phyloP scores from a whole-genome alignment of 2,329 filamentous ascomycete genomes.

The Exutisphaerella laricina region DNA sequence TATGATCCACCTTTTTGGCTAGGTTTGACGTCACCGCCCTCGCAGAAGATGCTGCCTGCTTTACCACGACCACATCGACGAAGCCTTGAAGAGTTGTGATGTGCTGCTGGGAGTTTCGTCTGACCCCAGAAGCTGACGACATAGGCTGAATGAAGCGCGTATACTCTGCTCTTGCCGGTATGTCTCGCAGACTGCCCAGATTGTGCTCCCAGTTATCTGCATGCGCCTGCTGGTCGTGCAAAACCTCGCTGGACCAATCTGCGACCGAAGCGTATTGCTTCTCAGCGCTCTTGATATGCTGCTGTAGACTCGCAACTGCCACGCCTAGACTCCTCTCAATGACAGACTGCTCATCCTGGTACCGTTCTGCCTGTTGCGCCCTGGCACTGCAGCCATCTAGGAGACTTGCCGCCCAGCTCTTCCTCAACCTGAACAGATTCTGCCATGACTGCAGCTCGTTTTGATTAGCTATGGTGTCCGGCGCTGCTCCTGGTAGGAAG shows the following conservation, averaged over 20 bases:
- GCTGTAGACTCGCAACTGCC: constrained; percentile 77
- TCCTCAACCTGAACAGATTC: constrained; percentile 72
- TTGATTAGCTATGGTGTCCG: constrained; percentile 76
- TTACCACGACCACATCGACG: constrained; percentile 66
- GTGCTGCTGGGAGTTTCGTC: constrained; percentile 35
- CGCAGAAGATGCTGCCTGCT: constrained; percentile 64
- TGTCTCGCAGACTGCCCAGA: constrained; percentile 57
- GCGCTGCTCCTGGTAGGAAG: constrained; percentile 58
- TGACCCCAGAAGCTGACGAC: constrained; percentile 13
- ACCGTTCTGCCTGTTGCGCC: constrained; percentile 56
- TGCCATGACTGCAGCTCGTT: constrained; percentile 84
- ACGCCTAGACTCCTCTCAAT: constrained; percentile 77
- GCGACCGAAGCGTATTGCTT: constrained; percentile 65
- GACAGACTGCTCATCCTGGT: constrained; percentile 67
- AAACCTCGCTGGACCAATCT: constrained; percentile 62
- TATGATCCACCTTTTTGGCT: constrained; percentile 47
- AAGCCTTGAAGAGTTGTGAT: constrained; percentile 66
- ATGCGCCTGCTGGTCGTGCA: constrained; percentile 62
- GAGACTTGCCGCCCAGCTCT: constrained; percentile 69
- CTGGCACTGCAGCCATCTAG: constrained; percentile 64
- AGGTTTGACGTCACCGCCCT: constrained; percentile 59
- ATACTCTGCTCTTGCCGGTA: constrained; percentile 62
- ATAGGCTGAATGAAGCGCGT: constrained; percentile 41
- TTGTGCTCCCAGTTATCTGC: constrained; percentile 63
- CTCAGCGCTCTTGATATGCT: constrained; percentile 65